phyloP scores from a whole-genome alignment of 225 moss, liverwort and hornwort genomes.

The Bryoerythrophyllum caledonicum region DNA sequence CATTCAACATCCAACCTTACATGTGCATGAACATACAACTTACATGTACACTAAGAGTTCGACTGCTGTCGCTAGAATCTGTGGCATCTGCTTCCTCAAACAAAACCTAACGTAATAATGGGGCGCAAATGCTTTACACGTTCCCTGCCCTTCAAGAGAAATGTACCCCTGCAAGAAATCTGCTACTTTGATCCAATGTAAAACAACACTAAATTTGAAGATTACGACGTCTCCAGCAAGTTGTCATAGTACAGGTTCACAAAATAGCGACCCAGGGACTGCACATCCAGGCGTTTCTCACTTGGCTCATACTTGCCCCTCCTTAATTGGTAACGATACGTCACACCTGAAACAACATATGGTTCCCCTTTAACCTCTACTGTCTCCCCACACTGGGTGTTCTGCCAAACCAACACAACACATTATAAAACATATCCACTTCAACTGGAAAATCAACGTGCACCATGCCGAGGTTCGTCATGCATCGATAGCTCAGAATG shows the following conservation, averaged over 20 bases:
- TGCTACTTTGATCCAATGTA: conserved; percentile 6
- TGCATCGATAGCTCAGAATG: neutral
- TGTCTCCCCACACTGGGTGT: conserved; percentile 93
- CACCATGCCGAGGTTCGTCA: neutral
- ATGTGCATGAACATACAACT: neutral
- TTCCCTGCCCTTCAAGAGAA: conserved; percentile 11
- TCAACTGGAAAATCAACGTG: neutral
- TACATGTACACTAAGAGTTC: neutral
- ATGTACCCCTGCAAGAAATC: neutral
- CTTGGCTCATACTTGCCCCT: conserved; percentile 86
- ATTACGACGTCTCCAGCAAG: conserved; percentile 52
- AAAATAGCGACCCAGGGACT: conserved; percentile 81
- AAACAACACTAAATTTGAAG: neutral
- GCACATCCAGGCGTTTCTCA: conserved; percentile 85
- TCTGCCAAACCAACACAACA: conserved; percentile 46
- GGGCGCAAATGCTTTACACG: conserved; percentile 14
- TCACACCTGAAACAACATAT: conserved; percentile 88
- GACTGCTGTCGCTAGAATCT: neutral
- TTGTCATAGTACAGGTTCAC: conserved; percentile 75
- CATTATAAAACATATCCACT: neutral
- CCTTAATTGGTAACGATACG: conserved; percentile 82
- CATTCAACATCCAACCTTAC: conserved; percentile 22
- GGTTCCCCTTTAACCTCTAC: conserved; percentile 87
- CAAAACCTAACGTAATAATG: conserved; percentile 11
- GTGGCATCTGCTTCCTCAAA: conserved; percentile 11